Base-by-base conservation (phyloP, 768 basidiomycete genomes). In the Clathrus columnatus region DNA sequence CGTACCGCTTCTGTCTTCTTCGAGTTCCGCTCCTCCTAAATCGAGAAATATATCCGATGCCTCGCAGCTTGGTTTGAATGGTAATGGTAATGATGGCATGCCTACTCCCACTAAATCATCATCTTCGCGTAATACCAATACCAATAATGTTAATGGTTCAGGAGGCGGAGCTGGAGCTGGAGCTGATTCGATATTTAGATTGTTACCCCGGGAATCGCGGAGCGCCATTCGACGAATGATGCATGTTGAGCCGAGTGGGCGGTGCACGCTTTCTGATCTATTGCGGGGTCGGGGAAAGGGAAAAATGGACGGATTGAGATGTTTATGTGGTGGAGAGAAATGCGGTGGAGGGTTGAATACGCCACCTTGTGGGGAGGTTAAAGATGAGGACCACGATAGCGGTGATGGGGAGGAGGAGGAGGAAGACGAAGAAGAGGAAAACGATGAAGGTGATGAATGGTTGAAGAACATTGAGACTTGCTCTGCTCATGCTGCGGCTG, bases 121-220 rank as follows among this genome's bases (percentile, higher is more conserved):
- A 7, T n/a, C 36, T 36, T 36, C 36, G 4, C n/a, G n/a, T n/a
- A n/a, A 36, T 8, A 14, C 36, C 36, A 36, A 36, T 11, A 14
- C 36, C 4, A 36, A 8, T n/a, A 11, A 5, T 11, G 47, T 48
- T 18, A 48, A 24, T 48, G 47, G 47, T 7, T 8, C 45, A 21
- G 45, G 21, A n/a, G n/a, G n/a, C 47, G 28, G 24, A 61, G 65
- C 72, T 50, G 81, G 79, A 21, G 79, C 79, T 53, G 85, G 88
- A 18, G 84, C 91, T 24, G 95, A 98, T 67, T 93, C 91, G 7
- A 96, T 99, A 64, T 98, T 99, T 77, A 83, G 95, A 18, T 76
- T 98, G 8, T 78, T 99, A 21, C 96, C 96, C 1, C 85, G 96
- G 52, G 95, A 99, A 71, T 83, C 91, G 14, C 81, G 96, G 41